A percentile compares a stretch with the other conserved stretches of the same genome.
Conservation (phyloP, 1,139 yeast species). For the Suzukiozyma palmioleophila region DNA sequence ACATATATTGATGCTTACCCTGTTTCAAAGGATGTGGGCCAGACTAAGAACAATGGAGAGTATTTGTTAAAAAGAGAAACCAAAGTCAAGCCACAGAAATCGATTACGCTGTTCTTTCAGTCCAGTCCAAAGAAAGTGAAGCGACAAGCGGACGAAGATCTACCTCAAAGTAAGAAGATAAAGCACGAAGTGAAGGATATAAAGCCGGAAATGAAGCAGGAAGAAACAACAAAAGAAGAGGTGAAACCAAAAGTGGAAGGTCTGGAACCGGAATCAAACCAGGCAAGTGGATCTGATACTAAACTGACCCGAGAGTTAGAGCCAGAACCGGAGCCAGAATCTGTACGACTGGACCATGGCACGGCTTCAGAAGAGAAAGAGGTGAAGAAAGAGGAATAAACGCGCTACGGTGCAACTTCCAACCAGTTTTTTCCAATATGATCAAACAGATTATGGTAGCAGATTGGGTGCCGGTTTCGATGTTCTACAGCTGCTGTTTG, state of each 20-base stretch:
- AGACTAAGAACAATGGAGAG: conserved; percentile 45
- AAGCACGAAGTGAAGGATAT: conserved; percentile 5
- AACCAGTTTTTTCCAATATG: too few relatives aligned
- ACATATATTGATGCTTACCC: conserved; percentile 45
- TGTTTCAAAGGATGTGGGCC: conserved; percentile 67
- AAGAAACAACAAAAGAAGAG: neutral
- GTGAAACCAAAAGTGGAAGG: conserved; percentile 1
- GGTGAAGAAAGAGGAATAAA: neutral
- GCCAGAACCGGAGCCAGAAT: too few relatives aligned
- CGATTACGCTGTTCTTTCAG: conserved; percentile 27
- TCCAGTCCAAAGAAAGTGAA: conserved; percentile 6
- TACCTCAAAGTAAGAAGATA: conserved; percentile 4
- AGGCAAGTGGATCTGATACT: too few relatives aligned
- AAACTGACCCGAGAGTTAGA: too few relatives aligned
- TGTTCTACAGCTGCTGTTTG: too few relatives aligned
- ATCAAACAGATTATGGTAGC: too few relatives aligned
- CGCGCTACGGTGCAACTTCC: too few relatives aligned
- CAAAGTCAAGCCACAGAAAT: conserved; percentile 16
- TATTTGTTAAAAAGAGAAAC: conserved; percentile 31
- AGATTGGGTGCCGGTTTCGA: too few relatives aligned
- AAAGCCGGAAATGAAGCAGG: neutral
- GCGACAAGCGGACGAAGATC: conserved; percentile 6
- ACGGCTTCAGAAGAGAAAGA: neutral
- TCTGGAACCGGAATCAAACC: neutral
- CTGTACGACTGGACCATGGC: too few relatives aligned